Percentiles rank a stretch among this genome's conserved stretches.
Conservation (phyloP, 2,329 filamentous ascomycete genomes). For the Pyrenophora teres region DNA sequence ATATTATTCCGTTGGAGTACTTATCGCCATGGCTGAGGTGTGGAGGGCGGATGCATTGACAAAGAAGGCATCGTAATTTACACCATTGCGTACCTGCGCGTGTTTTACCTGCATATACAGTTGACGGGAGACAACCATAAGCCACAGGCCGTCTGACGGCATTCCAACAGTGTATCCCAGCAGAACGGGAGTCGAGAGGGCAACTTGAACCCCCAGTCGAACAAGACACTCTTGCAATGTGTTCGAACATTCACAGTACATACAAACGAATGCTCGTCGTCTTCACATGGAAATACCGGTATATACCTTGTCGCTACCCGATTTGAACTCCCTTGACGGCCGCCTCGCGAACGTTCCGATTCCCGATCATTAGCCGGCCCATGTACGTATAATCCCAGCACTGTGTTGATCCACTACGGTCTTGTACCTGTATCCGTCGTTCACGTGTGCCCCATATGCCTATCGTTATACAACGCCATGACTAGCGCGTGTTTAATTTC, state of each 20-base stretch:
- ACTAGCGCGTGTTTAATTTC: slow-evolving; percentile 12
- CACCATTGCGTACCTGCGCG: background rate
- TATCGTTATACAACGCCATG: slow-evolving; percentile 12
- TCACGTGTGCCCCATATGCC: background rate
- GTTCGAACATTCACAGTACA: background rate
- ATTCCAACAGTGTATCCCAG: background rate
- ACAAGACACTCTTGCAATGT: background rate
- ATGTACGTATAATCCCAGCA: slow-evolving; percentile 3
- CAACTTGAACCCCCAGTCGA: background rate
- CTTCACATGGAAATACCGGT: background rate
- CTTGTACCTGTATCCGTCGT: slow-evolving; percentile 7
- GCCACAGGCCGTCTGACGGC: background rate
- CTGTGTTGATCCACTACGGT: background rate
- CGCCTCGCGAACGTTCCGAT: slow-evolving; percentile 1
- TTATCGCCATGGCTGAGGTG: background rate
- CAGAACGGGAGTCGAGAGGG: background rate
- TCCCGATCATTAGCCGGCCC: slow-evolving; percentile 13
- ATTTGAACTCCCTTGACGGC: background rate
- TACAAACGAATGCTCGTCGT: background rate
- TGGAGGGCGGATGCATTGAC: background rate
- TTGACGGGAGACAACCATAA: no score
- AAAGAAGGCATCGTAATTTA: background rate
- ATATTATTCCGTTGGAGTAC: background rate
- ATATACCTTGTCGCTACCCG: background rate
- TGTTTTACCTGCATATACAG: background rate